Evolutionary conservation across 1,284 basidiomycete genomes (phyloP), one percentile per base, ranked within the genome.

Genomic region (Ustilago shanxiensis): DNA sequence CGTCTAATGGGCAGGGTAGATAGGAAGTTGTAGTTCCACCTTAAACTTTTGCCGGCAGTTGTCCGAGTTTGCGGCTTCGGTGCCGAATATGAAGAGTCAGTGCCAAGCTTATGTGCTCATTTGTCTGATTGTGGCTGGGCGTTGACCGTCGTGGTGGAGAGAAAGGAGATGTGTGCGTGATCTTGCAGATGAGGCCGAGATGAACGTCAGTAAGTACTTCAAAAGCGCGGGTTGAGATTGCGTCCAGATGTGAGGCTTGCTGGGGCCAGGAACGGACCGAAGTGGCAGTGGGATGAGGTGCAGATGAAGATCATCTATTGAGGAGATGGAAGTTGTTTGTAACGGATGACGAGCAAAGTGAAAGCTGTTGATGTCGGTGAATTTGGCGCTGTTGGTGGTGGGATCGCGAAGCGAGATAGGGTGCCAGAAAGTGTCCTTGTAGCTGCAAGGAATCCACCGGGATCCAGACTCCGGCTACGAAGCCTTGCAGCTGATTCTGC

Each of bases 361-460:
- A 26, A 28, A 14, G 31, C 31, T 33, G 24, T 24, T 13, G 24
- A 13, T 13, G 47, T 28, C 44, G 44, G 22, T 47, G n/a, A 47
- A 24, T 24, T 47, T 26, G 37, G 37, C 37, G 0, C 7, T 20
- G 18, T 44, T 44, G 41, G n/a, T 20, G 18, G 41, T n/a, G 11
- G 20, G 47, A 29, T 31, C 50, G 26, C 26, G 47, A 6, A 5
- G 47, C 3, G 47, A 28, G 24, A 47, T 5, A 20, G 45, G 6
- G 3, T 49, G 47, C 18, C 14, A 11, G 44, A 20, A 28, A 26
- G 22, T 49, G 45, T 49, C 45, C 14, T 24, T 49, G 6, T 26
- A 20, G 45, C 50, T 52, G 50, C 50, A 54, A 35, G 52, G 52
- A 24, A 54, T 8, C 51, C 26, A 52, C 51, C 22, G 6, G 51